Percentiles rank a stretch among this genome's conserved stretches.
phyloP scores from a whole-genome alignment of 495 filamentous ascomycete genomes.

The Sporormia fimetaria region DNA sequence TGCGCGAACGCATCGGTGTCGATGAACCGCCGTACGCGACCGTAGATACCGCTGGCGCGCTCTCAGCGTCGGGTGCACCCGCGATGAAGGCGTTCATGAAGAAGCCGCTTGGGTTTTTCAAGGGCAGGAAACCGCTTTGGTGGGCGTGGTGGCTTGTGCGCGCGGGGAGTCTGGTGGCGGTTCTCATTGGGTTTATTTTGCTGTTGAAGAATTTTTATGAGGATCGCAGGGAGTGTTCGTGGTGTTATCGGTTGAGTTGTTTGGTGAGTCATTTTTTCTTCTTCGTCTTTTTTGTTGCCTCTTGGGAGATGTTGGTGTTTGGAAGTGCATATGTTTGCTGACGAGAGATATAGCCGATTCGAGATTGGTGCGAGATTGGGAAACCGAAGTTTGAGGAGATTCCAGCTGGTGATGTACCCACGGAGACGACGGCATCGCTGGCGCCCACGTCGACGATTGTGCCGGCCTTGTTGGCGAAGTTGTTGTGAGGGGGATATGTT shows the following conservation, averaged over 20 bases:
- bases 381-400: no score
- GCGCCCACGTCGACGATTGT: no score
- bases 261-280: constrained; percentile 50
- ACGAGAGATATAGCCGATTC: constrained; percentile 45
- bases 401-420: no score
- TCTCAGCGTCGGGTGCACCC: constrained; percentile 8
- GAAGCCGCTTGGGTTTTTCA: constrained; percentile 73
- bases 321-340: constrained; percentile 7
- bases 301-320: not conserved
- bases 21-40: constrained; percentile 53
- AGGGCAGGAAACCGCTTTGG: constrained; percentile 82
- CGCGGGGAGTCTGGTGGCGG: constrained; percentile 63
- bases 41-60: constrained; percentile 31
- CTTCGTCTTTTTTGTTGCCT: not conserved
- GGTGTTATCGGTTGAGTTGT: constrained; percentile 93
- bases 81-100: constrained; percentile 48
- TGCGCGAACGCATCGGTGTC: constrained; percentile 64
- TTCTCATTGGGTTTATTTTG: constrained; percentile 71
- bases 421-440: no score
- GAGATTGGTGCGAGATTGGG: constrained; percentile 67
- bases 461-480: no score
- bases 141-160: constrained; percentile 95
- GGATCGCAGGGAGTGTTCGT: constrained; percentile 57
- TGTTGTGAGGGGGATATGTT: no score
- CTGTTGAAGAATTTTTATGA: constrained; percentile 84